Percentiles rank a stretch among this genome's conserved stretches.
Conservation (phyloP, 1,284 basidiomycete genomes). For the Ustilago bromivora region DNA sequence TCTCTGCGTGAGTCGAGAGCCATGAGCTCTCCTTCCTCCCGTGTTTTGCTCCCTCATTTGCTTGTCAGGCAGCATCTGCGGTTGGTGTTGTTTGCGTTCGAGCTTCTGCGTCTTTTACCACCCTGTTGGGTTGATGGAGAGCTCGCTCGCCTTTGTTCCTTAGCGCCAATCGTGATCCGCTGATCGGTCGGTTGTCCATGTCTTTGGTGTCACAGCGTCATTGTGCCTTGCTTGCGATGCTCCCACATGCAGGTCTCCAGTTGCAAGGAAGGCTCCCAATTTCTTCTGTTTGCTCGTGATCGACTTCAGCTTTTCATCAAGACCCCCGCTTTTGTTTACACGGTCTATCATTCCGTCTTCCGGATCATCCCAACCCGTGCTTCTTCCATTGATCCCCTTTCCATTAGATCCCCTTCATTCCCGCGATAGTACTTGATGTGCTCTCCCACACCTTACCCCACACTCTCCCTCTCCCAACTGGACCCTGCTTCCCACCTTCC, state of each 20-base stretch:
- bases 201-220: slow-evolving; percentile 18
- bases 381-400: neutral
- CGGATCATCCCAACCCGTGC: neutral
- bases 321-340: slow-evolving; percentile 1
- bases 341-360: neutral
- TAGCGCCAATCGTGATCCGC: slow-evolving; percentile 17
- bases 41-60: neutral
- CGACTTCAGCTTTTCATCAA: neutral
- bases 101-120: neutral
- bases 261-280: neutral
- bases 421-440: slow-evolving; percentile 13
- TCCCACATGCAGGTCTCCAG: neutral
- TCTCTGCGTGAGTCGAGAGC: neutral
- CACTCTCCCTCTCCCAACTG: neutral
- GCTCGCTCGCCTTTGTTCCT: neutral
- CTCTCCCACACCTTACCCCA: slow-evolving; percentile 7
- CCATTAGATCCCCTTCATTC: neutral
- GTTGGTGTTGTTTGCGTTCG: neutral
- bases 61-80: neutral
- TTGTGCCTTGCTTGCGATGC: slow-evolving; percentile 11
- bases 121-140: neutral
- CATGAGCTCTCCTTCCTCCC: neutral
- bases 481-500: neutral
- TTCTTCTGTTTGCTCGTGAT: slow-evolving; percentile 1
- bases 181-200: slow-evolving; percentile 4